These are phyloP conservation scores for Pseudogymnoascus sp. DNA, from an alignment of 2,329 filamentous ascomycete species.

Conservation along the genomic window DNA sequence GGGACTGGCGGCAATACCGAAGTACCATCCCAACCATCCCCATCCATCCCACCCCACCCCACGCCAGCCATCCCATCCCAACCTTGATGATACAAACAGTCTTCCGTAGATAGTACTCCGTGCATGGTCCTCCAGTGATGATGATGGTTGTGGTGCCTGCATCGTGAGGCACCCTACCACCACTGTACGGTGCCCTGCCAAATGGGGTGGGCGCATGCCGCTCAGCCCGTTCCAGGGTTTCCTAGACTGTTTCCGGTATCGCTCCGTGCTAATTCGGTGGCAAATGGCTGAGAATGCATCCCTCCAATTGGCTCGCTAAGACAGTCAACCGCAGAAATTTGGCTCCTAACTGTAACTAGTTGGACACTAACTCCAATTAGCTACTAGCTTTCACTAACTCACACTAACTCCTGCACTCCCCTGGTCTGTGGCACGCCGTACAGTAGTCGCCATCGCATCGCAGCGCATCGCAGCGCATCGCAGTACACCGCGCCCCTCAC, in stretches of 20 bases:
- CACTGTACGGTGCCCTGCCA: not conserved
- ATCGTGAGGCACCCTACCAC: not conserved
- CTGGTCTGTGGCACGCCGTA: slow-evolving; percentile 5
- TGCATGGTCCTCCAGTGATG: not conserved
- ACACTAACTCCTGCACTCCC: not conserved
- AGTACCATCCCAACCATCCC: not conserved
- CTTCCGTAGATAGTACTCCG: not conserved
- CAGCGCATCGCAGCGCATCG: not conserved
- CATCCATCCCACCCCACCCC: not conserved
- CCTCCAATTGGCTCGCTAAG: not conserved
- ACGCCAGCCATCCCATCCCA: not conserved
- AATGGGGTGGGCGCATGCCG: slow-evolving; percentile 1
- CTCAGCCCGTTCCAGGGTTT: slow-evolving; percentile 4
- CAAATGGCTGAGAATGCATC: not conserved
- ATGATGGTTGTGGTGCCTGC: not conserved
- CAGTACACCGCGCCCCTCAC: not conserved
- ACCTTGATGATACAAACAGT: not conserved
- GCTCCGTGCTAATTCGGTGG: not conserved
- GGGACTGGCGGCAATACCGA: slow-evolving; percentile 2
- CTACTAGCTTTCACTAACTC: not conserved
- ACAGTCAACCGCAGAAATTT: not conserved
- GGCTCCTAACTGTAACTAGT: not conserved
- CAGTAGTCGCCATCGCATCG: not conserved
- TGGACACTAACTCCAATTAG: not conserved
- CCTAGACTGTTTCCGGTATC: not conserved